These are phyloP conservation scores for Hemisphaericaspora lyxosophila DNA, from an alignment of 1,139 yeast species.

Conservation along the genomic window DNA sequence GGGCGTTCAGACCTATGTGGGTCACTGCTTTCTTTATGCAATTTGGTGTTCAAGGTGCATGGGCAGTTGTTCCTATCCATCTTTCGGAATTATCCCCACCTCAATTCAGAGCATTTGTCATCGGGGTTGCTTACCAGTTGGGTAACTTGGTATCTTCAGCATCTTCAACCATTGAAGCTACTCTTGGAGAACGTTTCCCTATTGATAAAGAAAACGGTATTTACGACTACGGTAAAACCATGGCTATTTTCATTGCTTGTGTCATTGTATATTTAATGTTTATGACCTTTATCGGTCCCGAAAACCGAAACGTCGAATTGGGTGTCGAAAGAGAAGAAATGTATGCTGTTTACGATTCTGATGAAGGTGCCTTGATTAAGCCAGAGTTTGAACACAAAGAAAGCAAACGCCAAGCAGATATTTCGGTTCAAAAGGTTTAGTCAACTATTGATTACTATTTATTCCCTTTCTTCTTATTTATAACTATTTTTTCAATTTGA, in stretches of 20 bases:
- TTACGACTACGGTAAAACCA: slow-evolving; percentile 47
- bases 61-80: slow-evolving; percentile 82
- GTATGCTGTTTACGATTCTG: slow-evolving; percentile 6
- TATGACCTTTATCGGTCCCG: slow-evolving; percentile 70
- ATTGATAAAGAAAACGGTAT: slow-evolving; percentile 16
- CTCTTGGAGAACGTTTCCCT: slow-evolving; percentile 69
- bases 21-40: slow-evolving; percentile 78
- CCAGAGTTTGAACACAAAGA: neutral
- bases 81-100: slow-evolving; percentile 72
- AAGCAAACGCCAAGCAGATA: too few relatives aligned
- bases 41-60: slow-evolving; percentile 78
- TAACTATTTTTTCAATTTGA: too few relatives aligned
- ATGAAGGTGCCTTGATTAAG: neutral
- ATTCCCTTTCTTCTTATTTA: too few relatives aligned
- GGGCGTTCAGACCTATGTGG: slow-evolving; percentile 60
- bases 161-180: slow-evolving; percentile 77
- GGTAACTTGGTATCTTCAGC: slow-evolving; percentile 84
- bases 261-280: slow-evolving; percentile 66
- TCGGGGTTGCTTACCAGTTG: slow-evolving; percentile 74
- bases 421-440: too few relatives aligned
- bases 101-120: slow-evolving; percentile 67
- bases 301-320: slow-evolving; percentile 50
- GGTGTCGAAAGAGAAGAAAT: slow-evolving; percentile 26
- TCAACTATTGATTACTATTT: too few relatives aligned
- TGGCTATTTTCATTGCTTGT: slow-evolving; percentile 80